Evolutionary conservation across 768 basidiomycete genomes (phyloP).

Genomic region (Leccinum fibrillosum): DNA sequence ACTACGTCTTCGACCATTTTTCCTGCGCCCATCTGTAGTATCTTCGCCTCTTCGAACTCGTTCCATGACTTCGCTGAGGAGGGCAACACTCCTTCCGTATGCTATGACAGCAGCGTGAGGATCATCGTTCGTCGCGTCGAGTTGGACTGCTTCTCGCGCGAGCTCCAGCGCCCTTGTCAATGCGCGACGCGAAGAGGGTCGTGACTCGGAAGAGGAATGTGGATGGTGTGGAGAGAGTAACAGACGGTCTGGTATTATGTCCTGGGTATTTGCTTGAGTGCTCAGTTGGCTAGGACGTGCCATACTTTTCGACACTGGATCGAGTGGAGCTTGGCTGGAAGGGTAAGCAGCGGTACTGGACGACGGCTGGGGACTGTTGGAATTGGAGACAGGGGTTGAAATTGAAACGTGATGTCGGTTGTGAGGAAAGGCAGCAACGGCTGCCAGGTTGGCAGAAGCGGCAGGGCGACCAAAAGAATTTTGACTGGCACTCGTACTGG

Average conservation of each 20-base stretch:
- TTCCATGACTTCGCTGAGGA: conserved; percentile 91
- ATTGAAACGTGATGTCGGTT: conserved; percentile 37
- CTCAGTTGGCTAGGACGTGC: conserved; percentile 30
- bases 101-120: conserved; percentile 87
- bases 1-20: conserved; percentile 64
- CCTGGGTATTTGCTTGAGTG: conserved; percentile 30
- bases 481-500: conserved; percentile 36
- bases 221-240: conserved; percentile 44
- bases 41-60: conserved; percentile 84
- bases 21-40: conserved; percentile 62
- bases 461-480: conserved; percentile 31
- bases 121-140: conserved; percentile 86
- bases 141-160: conserved; percentile 84
- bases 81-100: conserved; percentile 80
- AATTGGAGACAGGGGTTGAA: conserved; percentile 21
- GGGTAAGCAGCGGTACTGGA: conserved; percentile 28
- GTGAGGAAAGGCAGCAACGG: conserved; percentile 62
- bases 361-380: conserved; percentile 27
- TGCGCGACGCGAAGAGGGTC: conserved; percentile 77
- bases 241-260: conserved; percentile 42
- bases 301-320: conserved; percentile 55
- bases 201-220: conserved; percentile 43
- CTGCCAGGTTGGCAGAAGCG: conserved; percentile 49
- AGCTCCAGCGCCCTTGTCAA: conserved; percentile 83
- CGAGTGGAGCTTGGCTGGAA: conserved; percentile 47